Percentiles rank a stretch among this genome's conserved stretches.
These are phyloP conservation scores for Tranzscheliella williamsii DNA, from an alignment of 1,284 basidiomycete genomes.

Conservation along the genomic window DNA sequence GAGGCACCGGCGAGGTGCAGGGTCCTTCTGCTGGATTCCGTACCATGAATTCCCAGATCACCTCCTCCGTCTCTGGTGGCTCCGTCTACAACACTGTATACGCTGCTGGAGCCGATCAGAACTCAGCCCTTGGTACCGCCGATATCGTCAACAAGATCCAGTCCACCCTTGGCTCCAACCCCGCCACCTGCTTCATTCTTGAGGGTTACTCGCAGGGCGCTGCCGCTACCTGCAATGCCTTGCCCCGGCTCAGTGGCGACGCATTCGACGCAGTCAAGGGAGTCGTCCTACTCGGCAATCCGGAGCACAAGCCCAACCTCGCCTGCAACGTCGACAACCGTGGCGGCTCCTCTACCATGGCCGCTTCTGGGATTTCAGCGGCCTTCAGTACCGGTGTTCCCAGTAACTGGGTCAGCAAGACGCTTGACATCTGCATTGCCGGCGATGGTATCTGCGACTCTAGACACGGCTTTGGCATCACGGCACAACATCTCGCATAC, in stretches of 20 bases:
- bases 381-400: slow-evolving; percentile 33
- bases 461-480: slow-evolving; percentile 43
- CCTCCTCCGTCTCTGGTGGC: slow-evolving; percentile 26
- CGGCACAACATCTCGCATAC: slow-evolving; percentile 47
- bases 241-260: slow-evolving; percentile 34
- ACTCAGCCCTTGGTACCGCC: slow-evolving; percentile 38
- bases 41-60: slow-evolving; percentile 38
- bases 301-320: slow-evolving; percentile 48
- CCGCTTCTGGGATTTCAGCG: slow-evolving; percentile 32
- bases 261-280: slow-evolving; percentile 51
- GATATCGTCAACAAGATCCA: slow-evolving; percentile 39
- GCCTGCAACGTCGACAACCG: slow-evolving; percentile 53
- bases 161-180: slow-evolving; percentile 6
- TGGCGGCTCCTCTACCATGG: slow-evolving; percentile 46
- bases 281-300: slow-evolving; percentile 58
- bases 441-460: slow-evolving; percentile 57
- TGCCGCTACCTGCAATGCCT: slow-evolving; percentile 53
- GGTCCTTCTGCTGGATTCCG: slow-evolving; percentile 47
- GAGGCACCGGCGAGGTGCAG: slow-evolving; percentile 57
- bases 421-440: slow-evolving; percentile 52
- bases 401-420: slow-evolving; percentile 47
- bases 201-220: slow-evolving; percentile 53
- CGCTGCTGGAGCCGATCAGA: slow-evolving; percentile 45
- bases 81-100: slow-evolving; percentile 55
- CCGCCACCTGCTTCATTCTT: slow-evolving; percentile 31